Percentiles rank a stretch among this genome's conserved stretches.
Evolutionary conservation across 352 stramenopile species (phyloP).

Genomic region (Globisporangium mamillatum): DNA sequence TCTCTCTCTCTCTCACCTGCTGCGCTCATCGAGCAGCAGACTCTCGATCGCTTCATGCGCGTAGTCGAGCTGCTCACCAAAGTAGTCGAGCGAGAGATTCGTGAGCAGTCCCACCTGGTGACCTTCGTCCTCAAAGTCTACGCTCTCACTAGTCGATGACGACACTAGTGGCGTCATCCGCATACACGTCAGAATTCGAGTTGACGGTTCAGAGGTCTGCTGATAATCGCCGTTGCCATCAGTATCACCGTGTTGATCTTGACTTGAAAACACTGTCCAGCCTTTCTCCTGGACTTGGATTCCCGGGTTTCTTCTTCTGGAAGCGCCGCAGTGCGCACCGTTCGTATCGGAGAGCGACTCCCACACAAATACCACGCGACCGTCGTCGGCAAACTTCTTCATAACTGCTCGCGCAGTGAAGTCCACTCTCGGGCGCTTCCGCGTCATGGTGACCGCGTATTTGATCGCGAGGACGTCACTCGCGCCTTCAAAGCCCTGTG

Average conservation of each 20-base stretch:
- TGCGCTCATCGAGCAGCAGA: constrained; percentile 26
- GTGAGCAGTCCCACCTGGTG: constrained; percentile 27
- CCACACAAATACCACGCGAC: constrained; percentile 28
- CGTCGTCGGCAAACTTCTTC: constrained; percentile 26
- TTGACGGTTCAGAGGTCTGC: constrained; percentile 1
- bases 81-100: constrained; percentile 32
- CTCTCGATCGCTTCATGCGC: constrained; percentile 31
- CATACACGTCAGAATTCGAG: constrained; percentile 26
- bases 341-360: constrained; percentile 19
- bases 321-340: background rate
- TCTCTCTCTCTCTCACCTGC: background rate
- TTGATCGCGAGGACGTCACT: constrained; percentile 25
- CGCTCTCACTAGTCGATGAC: background rate
- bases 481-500: constrained; percentile 16
- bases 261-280: constrained; percentile 8
- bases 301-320: background rate
- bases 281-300: constrained; percentile 9
- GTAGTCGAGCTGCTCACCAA: constrained; percentile 28
- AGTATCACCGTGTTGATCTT: background rate
- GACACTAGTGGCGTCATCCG: constrained; percentile 27
- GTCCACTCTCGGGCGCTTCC: constrained; percentile 23
- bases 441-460: constrained; percentile 27
- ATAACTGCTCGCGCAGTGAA: constrained; percentile 26
- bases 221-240: background rate
- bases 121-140: constrained; percentile 5